A percentile compares a stretch with the other conserved stretches of the same genome.
Conservation (phyloP, 192 early-diverging fungal species). For the Podila clonocystis region DNA sequence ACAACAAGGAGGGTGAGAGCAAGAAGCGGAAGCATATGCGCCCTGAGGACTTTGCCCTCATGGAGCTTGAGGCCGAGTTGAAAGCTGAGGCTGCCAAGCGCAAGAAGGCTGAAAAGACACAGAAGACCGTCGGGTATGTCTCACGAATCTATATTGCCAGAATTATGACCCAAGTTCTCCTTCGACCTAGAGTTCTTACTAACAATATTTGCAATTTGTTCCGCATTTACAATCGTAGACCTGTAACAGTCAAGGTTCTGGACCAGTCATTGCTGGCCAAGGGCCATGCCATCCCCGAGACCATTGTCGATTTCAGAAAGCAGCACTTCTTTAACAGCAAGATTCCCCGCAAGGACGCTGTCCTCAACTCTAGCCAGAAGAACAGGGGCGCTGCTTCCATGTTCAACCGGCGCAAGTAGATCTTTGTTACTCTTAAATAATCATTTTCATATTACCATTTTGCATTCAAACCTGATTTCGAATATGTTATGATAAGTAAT, state of each 20-base stretch:
- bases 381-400: conserved; percentile 18
- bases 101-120: conserved; percentile 38
- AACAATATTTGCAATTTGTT: background rate
- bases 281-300: conserved; percentile 43
- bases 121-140: conserved; percentile 47
- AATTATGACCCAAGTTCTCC: no score
- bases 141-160: background rate
- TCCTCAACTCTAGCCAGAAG: conserved; percentile 23
- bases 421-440: no score
- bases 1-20: background rate
- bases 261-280: conserved; percentile 29
- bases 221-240: conserved; percentile 8
- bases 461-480: no score
- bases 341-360: conserved; percentile 38
- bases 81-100: conserved; percentile 33
- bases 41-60: conserved; percentile 41
- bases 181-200: background rate
- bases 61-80: conserved; percentile 42
- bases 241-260: conserved; percentile 45
- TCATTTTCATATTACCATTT: no score
- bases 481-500: no score
- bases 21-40: conserved; percentile 49
- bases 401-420: conserved; percentile 36
- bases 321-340: conserved; percentile 39
- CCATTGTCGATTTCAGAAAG: conserved; percentile 38